A percentile compares a stretch with the other conserved stretches of the same genome.
These are phyloP conservation scores for Acacia acuminata DNA, from an alignment of 306 rosid genomes.

Conservation along the genomic window DNA sequence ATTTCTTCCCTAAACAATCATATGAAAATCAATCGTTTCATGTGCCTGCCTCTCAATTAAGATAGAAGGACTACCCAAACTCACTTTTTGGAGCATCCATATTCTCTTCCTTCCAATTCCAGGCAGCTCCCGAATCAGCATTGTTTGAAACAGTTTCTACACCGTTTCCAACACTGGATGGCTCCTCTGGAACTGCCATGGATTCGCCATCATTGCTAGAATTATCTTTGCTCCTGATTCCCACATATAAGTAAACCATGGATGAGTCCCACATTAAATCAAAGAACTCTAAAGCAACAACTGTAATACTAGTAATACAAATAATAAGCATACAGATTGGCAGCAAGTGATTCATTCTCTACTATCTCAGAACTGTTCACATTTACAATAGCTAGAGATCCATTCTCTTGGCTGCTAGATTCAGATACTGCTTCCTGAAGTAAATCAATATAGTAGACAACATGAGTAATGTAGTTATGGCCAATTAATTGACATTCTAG, in stretches of 20 bases:
- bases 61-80: constrained; percentile 40
- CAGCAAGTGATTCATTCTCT: constrained; percentile 46
- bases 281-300: constrained; percentile 15
- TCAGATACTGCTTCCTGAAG: constrained; percentile 67
- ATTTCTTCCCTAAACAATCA: neutral
- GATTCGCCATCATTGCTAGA: constrained; percentile 38
- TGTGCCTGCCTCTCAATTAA: constrained; percentile 19
- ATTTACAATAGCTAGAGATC: constrained; percentile 42
- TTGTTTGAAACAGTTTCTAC: constrained; percentile 43
- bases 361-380: constrained; percentile 36
- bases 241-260: constrained; percentile 26
- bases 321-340: constrained; percentile 50
- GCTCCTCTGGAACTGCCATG: constrained; percentile 38
- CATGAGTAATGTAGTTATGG: constrained; percentile 16
- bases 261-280: constrained; percentile 26
- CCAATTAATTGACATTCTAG: neutral
- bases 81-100: constrained; percentile 80
- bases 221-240: constrained; percentile 50
- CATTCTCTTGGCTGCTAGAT: constrained; percentile 60
- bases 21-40: neutral
- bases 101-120: constrained; percentile 68
- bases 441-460: constrained; percentile 34
- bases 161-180: constrained; percentile 28
- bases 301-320: neutral
- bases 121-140: constrained; percentile 40